Evolutionary conservation across 768 basidiomycete species (phyloP).

Genomic region (Tulasnella sp.): DNA sequence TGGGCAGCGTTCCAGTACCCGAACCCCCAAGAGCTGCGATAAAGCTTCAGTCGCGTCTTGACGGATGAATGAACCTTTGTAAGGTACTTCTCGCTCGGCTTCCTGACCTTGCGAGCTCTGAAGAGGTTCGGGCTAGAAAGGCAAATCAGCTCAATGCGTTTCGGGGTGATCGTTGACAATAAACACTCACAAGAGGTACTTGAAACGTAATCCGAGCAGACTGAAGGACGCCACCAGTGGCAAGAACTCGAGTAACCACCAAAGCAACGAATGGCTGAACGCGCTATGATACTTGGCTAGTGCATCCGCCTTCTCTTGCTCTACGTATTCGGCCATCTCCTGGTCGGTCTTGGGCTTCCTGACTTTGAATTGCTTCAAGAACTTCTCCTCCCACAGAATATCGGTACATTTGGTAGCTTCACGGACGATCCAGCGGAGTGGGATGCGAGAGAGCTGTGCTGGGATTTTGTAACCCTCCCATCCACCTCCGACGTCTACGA

Average conservation of each 20-base stretch:
- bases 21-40: not conserved
- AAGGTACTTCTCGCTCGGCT: not conserved
- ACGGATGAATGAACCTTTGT: slow-evolving; percentile 10
- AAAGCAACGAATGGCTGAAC: not conserved
- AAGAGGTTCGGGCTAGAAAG: not conserved
- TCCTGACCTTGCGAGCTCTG: not conserved
- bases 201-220: not conserved
- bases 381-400: not conserved
- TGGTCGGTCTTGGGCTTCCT: not conserved
- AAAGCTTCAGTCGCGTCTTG: not conserved
- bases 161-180: not conserved
- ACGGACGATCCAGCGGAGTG: slow-evolving; percentile 15
- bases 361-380: not conserved
- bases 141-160: too few species aligned
- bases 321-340: not conserved
- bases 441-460: slow-evolving; percentile 1
- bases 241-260: not conserved
- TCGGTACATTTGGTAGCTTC: not conserved
- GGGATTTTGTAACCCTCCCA: not conserved
- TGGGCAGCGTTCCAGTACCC: not conserved
- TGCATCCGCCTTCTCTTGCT: not conserved
- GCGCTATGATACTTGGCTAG: not conserved
- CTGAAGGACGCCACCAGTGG: not conserved
- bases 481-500: slow-evolving; percentile 13
- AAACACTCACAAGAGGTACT: not conserved